phyloP scores from a whole-genome alignment of 495 filamentous ascomycete species.

The Tirmania nivea region DNA sequence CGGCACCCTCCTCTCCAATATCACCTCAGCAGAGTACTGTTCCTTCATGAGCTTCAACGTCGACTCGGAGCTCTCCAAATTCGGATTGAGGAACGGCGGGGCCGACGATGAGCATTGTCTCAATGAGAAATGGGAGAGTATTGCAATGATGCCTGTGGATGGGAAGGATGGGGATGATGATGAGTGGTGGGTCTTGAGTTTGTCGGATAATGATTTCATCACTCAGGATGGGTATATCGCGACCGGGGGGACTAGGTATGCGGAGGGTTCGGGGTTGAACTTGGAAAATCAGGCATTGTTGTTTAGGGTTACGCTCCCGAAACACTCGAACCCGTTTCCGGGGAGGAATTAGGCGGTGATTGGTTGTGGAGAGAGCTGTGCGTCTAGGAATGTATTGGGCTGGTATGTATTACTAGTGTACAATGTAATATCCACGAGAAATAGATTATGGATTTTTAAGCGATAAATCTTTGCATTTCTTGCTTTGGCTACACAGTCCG shows the following conservation, averaged over 20 bases:
- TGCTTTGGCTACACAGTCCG: too few relatives aligned
- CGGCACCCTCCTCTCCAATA: constrained; percentile 33
- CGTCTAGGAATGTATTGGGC: too few relatives aligned
- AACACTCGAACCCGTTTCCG: not conserved
- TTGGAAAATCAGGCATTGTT: constrained; percentile 51
- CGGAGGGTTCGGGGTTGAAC: constrained; percentile 39
- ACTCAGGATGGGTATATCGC: constrained; percentile 53
- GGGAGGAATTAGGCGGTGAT: too few relatives aligned
- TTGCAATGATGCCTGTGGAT: constrained; percentile 35
- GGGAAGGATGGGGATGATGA: constrained; percentile 27
- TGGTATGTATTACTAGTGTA: too few relatives aligned
- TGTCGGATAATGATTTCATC: constrained; percentile 65
- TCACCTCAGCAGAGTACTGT: constrained; percentile 45
- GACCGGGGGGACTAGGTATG: constrained; percentile 36
- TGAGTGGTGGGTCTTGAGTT: constrained; percentile 47
- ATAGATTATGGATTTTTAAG: too few relatives aligned
- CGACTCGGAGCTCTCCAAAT: constrained; percentile 41
- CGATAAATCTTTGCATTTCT: too few relatives aligned
- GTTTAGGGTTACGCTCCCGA: constrained; percentile 43
- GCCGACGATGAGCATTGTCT: constrained; percentile 30
- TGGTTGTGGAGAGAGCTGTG: too few relatives aligned
- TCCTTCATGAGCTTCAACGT: constrained; percentile 54
- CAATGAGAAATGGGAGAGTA: constrained; percentile 69
- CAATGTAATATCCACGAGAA: too few relatives aligned
- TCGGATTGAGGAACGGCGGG: constrained; percentile 49